Evolutionary conservation across 2,329 filamentous ascomycete genomes (phyloP), one percentile per base, ranked within the genome.

Genomic region (Scytalidium lignicola): DNA sequence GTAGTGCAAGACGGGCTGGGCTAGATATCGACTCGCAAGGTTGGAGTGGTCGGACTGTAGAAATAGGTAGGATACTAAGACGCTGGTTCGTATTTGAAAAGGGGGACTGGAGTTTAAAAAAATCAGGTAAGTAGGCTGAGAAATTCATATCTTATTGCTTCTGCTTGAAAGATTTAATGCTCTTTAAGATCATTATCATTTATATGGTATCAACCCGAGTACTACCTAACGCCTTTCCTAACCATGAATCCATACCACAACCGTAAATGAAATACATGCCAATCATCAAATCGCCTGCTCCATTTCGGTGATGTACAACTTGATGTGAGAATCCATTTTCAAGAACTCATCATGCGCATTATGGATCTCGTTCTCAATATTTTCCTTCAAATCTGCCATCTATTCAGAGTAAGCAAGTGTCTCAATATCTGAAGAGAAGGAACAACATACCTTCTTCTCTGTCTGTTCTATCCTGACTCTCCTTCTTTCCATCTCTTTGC

Each of bases 281-380:
- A 55, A 47, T 13, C 20, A 15, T 51, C 43, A 60, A 29, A 93
- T 81, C 49, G 85, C 86, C 70, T 96, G 91, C 70, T 97, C 93
- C 91, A 99, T 96, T 76, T 99, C 93, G 3, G 88, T 95, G 64
- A 99, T 95, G 74, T 99, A 99, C 54, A 97, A 76, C 70, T 91
- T 92, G 67, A 99, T 95, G 65, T 99, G 93, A 32, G 90, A 86
- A 68, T 97, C 92, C 82, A 99, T 86, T 81, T 96, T 96, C 65
- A 95, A 79, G 69, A 96, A 99, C 73, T 97, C 90, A 57, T 95
- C 91, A 60, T 95, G 83, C 1, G 93, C 90, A 49, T 81, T 82
- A 64, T 93, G 88, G 8, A 97, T 86, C 69, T 99, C 93, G 53
- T 86, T 91, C 65, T 97, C 92, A 55, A 99, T 96, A 61, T 93